Evolutionary conservation across 2,329 filamentous ascomycete species (phyloP).

Genomic region (Alternaria sp.): DNA sequence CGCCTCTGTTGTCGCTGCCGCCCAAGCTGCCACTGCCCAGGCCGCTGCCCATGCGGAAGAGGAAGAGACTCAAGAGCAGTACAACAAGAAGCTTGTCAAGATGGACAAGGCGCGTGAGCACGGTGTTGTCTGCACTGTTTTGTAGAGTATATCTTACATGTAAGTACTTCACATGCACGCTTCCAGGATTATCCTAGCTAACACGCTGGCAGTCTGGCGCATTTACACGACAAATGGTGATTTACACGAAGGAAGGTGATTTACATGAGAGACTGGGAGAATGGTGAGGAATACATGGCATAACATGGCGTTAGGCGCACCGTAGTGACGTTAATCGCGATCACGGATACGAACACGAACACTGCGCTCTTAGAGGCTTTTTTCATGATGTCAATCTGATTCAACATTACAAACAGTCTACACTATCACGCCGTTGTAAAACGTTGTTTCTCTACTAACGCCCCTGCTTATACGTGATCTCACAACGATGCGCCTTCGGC

Average conservation of each 20-base stretch:
- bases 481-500: constrained; percentile 52
- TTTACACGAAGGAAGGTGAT: background rate
- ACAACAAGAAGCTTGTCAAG: background rate
- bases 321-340: background rate
- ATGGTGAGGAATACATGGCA: background rate
- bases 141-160: background rate
- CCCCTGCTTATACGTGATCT: constrained; percentile 39
- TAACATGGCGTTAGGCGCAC: background rate
- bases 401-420: background rate
- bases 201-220: background rate
- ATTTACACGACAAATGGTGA: background rate
- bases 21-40: no score
- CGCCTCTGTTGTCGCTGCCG: no score
- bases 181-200: background rate
- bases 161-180: background rate
- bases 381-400: background rate
- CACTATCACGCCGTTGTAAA: background rate
- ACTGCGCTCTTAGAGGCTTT: background rate
- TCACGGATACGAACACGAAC: background rate
- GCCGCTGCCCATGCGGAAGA: background rate
- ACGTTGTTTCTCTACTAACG: fast-evolving
- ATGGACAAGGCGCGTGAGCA: background rate
- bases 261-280: background rate
- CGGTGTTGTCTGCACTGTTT: background rate
- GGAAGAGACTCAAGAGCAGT: background rate